Base-by-base conservation (phyloP, 805 yeast genomes). In the Huiozyma sinensis region DNA sequence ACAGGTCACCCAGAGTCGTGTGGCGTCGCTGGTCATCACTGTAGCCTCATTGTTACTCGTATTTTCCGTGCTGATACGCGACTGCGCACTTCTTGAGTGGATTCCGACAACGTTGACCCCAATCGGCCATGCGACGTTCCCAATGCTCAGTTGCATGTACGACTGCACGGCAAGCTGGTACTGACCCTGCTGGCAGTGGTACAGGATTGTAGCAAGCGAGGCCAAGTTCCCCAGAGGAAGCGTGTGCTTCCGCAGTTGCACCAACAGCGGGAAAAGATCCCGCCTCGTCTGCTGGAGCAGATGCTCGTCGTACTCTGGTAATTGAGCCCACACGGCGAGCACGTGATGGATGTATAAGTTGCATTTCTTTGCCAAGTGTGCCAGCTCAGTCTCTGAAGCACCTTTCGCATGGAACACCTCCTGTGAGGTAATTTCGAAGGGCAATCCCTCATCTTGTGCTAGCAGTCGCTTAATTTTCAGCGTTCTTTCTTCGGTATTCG, bases 101-200 rank as follows among this genome's bases (percentile, higher is more conserved):
- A 87, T 84, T 40, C 92, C 87, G 11, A 87, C 82, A 45, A 76
- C 76, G 6, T 77, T 68, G 10, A 87, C 83, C 28, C 95, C 96
- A 50, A 86, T 82, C 2, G 96, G 96, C 95, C 95, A 87, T 5
- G 92, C 89, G 2, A 83, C 86, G 52, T 85, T 84, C 1, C 95
- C 96, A 12, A 87, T 81, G 55, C 90, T 81, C 45, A 87, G 64
- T 49, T 81, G 74, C 68, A 86, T 65, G 53, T 87, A 87, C 28
- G 79, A 69, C 53, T 84, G 85, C 47, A 75, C 75, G 42, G 49
- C 28, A 48, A 48, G 24, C 44, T 51, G 32, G 58, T 71, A 11
- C 59, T 54, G 8, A 12, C 33, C 7, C 30, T 38, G 29, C 59
- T 86, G 95, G n/a, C 83, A 44, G 52, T 79, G 71, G 49, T 72